phyloP scores from a whole-genome alignment of 2,329 filamentous ascomycete species.

The Calonectria montana region DNA sequence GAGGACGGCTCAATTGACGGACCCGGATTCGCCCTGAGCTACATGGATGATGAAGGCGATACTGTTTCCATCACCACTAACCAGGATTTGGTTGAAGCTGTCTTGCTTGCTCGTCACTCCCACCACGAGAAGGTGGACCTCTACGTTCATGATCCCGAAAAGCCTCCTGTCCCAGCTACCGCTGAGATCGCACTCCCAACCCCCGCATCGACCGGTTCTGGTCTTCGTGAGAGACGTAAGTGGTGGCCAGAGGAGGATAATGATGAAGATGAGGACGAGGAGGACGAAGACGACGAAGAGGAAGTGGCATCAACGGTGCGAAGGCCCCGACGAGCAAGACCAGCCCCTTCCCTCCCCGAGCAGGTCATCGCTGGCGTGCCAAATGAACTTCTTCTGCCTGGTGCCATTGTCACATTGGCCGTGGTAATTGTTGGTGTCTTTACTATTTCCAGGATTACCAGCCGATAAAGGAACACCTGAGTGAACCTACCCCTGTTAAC shows the following conservation, averaged over 20 bases:
- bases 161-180: conserved; percentile 79
- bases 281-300: conserved; percentile 65
- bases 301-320: conserved; percentile 59
- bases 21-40: conserved; percentile 90
- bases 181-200: conserved; percentile 57
- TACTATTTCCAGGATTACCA: conserved; percentile 78
- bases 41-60: conserved; percentile 96
- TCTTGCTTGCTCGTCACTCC: conserved; percentile 81
- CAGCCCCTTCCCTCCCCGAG: conserved; percentile 64
- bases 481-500: conserved; percentile 42
- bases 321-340: conserved; percentile 55
- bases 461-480: conserved; percentile 54
- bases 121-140: conserved; percentile 94
- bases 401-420: conserved; percentile 93
- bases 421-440: conserved; percentile 96
- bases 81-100: conserved; percentile 90
- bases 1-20: conserved; percentile 82
- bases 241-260: conserved; percentile 70
- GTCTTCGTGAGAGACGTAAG: conserved; percentile 64
- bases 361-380: conserved; percentile 92
- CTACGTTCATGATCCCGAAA: conserved; percentile 93
- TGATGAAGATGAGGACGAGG: conserved; percentile 62
- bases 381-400: conserved; percentile 92
- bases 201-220: conserved; percentile 61
- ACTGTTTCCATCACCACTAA: conserved; percentile 97